Base-by-base conservation (phyloP, 768 basidiomycete genomes). In the Gymnopilus junonius region DNA sequence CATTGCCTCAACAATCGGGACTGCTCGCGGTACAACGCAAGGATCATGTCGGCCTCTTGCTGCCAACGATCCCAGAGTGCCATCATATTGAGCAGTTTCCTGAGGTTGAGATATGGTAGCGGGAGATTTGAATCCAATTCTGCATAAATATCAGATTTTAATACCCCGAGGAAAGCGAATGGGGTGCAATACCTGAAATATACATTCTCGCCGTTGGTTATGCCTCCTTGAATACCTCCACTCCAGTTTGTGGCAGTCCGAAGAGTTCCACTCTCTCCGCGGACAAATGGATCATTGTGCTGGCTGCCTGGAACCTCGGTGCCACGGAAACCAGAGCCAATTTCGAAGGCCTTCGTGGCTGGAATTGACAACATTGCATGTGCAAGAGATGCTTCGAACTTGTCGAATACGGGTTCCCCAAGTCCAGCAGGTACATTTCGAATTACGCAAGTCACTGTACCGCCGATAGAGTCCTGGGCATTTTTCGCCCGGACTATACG, bases 351-450 rank as follows among this genome's bases (percentile, higher is more conserved):
- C 73, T 99, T 99, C 58, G 97, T 99, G 17, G 97, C 97, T 27
- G 97, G 97, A 72, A 99, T 97, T 58, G 95, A 97, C 56, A 99
- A 86, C 97, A 99, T 99, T 8, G 97, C 97, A 74, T 99, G 97
- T 12, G 87, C 97, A 63, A 99, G 89, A 65, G 86, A 86, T 20
- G 97, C 97, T 77, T 97, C 97, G 75, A 99, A 91, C 78, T 99
- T 99, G 85, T 99, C 96, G 76, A 99, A 99, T 55, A 94, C 92
- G 57, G 97, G 97, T 76, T 99, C 97, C 54, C 97, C 97, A 29
- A 99, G 87, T 8, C 97, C 97, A 20, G 90, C 79, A 48, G 97
- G 97, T 2, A 91, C 88, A 59, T 90, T 88, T 45, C 97, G 92
- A 68, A 99, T 92, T 39, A 99, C 93, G 74, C 97, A 99, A 60